These are phyloP conservation scores for Starmerella apicola DNA, from an alignment of 805 yeast species.

Conservation along the genomic window DNA sequence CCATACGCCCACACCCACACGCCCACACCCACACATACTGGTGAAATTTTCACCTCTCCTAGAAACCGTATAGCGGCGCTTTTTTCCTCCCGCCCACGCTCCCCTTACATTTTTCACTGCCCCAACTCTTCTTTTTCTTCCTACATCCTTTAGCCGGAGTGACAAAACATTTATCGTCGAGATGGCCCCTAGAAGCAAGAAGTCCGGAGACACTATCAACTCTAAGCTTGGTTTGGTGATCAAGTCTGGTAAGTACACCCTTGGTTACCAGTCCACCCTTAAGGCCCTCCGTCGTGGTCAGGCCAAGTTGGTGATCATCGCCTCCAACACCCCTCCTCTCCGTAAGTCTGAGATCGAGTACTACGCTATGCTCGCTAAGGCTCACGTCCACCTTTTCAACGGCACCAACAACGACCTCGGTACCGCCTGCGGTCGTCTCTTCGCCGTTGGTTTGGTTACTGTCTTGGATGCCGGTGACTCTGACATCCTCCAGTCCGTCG, in stretches of 20 bases:
- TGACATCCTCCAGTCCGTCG: conserved; percentile 58
- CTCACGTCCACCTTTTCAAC: conserved; percentile 95
- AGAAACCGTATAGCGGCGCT: neutral
- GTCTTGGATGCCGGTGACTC: conserved; percentile 99
- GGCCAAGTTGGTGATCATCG: conserved; percentile 95
- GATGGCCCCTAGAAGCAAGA: conserved; percentile 98
- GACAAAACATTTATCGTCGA: conserved; percentile 53
- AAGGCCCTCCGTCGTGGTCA: conserved; percentile 97
- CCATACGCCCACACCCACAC: no score
- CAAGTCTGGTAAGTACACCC: conserved; percentile 99
- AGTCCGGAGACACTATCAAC: conserved; percentile 87
- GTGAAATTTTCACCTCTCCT: neutral
- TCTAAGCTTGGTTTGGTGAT: conserved; percentile 94
- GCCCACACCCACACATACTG: neutral
- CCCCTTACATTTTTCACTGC: conserved; percentile 5
- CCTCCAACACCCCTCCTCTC: conserved; percentile 99
- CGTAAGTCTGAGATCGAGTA: conserved; percentile 99
- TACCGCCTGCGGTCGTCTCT: conserved; percentile 99
- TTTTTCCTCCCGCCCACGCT: neutral
- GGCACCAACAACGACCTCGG: conserved; percentile 99
- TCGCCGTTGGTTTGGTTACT: conserved; percentile 98
- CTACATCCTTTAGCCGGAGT: conserved; percentile 82
- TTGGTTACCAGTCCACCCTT: conserved; percentile 98
- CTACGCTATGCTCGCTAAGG: conserved; percentile 99
- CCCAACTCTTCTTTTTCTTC: neutral